Base-by-base conservation (phyloP, 768 basidiomycete species). In the Royoungia palumana region DNA sequence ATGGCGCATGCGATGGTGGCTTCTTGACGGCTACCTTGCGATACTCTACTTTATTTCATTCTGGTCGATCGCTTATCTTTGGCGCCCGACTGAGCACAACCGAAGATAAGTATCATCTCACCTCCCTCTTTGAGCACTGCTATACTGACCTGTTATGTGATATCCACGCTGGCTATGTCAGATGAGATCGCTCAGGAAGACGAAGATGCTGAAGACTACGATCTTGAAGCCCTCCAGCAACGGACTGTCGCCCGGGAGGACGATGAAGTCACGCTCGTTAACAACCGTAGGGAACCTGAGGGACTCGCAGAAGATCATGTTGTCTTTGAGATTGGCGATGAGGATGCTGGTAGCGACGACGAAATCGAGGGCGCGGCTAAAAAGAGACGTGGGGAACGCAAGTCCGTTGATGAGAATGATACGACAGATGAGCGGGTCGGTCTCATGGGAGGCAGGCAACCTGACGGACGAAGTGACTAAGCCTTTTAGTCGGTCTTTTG, bases 101-200 rank as follows among this genome's bases (percentile, higher is more conserved):
- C 78, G 87, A 72, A 83, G 89, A 85, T 87, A 77, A 72, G 86
- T 81, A 17, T 17, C 9, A 36, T 81, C 19, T 17, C 9, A 36
- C 27, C 6, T 40, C 27, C 46, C 6, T 25, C 24, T 45, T 35
- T 44, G 32, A 28, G 32, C n/a, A 17, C 30, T 51, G 35, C 42
- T 16, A 38, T 47, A 51, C 57, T 69, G 49, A 61, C 37, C 47
- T 46, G 42, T 49, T 32, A 20, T 62, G 67, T 41, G 70, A 70
- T 76, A 58, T 76, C 62, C 56, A 89, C 87, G 66, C 82, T 99
- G 53, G 84, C 92, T 30, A 94, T 97, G 87, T 94, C 91, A 21
- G 94, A 97, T 55, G 96, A 99, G 72, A 70, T 98, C 44, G 92
- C 96, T 21, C 93, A 94, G 70, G 87, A 94, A 60, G 92, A 94